A percentile compares a stretch with the other conserved stretches of the same genome.
phyloP scores from a whole-genome alignment of 73 alveolate species.

The Stentor roeselii region DNA sequence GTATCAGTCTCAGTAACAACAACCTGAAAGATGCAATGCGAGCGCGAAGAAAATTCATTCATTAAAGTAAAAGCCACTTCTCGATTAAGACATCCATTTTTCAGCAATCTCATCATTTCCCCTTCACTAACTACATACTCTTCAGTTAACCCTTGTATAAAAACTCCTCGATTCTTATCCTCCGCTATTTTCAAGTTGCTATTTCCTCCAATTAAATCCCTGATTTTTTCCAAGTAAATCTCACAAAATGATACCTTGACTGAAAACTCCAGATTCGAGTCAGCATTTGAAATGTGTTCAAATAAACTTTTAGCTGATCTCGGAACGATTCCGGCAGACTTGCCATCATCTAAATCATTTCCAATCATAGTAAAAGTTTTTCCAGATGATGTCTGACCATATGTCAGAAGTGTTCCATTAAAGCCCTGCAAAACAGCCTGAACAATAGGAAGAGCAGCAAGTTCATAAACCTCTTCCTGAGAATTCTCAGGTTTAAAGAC shows the following conservation, averaged over 20 bases:
- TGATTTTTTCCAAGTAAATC: conserved; percentile 85
- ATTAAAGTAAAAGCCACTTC: conserved; percentile 94
- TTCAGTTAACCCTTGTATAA: conserved; percentile 94
- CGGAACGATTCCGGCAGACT: conserved; percentile 70
- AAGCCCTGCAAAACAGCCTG: conserved; percentile 89
- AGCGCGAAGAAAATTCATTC: conserved; percentile 92
- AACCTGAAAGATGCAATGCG: conserved; percentile 88
- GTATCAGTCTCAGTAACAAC: conserved; percentile 83
- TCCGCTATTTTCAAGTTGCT: conserved; percentile 83
- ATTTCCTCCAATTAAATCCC: conserved; percentile 85
- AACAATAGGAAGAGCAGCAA: conserved; percentile 82
- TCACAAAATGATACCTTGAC: conserved; percentile 86
- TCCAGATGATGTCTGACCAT: conserved; percentile 97
- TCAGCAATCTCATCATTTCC: conserved; percentile 90
- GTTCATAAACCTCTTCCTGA: conserved; percentile 83
- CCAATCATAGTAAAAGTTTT: conserved; percentile 97
- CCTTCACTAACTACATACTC: conserved; percentile 81
- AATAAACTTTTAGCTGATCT: conserved; percentile 83
- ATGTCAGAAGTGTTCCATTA: conserved; percentile 94
- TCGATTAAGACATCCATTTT: conserved; percentile 88
- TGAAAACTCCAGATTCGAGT: conserved; percentile 65
- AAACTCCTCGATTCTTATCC: conserved; percentile 91
- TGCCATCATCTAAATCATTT: conserved; percentile 46
- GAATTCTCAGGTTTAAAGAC: conserved; percentile 75
- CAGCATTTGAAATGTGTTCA: conserved; percentile 52